Evolutionary conservation across 2,329 filamentous ascomycete genomes (phyloP).

Genomic region (Beauveria bassiana): DNA sequence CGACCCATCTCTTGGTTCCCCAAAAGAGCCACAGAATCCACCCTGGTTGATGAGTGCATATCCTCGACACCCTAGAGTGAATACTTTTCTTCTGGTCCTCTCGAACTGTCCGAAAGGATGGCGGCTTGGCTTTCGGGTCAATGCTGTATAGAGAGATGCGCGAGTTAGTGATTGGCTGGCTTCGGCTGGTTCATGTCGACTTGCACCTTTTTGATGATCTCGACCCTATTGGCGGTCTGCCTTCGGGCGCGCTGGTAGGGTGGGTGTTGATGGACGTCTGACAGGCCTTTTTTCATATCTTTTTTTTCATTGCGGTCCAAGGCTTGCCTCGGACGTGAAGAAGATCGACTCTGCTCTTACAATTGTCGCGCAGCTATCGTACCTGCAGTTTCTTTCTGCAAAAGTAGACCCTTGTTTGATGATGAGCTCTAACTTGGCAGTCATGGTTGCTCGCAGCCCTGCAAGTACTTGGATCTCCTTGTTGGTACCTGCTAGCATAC

Average conservation of each 20-base stretch:
- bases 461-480: too few relatives aligned
- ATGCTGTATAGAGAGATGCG: conserved; percentile 62
- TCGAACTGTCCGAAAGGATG: conserved; percentile 55
- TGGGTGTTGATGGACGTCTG: conserved; percentile 86
- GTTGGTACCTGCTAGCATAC: too few relatives aligned
- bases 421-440: too few relatives aligned
- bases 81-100: conserved; percentile 48
- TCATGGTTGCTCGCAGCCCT: too few relatives aligned
- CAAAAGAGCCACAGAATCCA: conserved; percentile 89
- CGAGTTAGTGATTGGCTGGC: conserved; percentile 34
- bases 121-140: conserved; percentile 32
- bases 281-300: conserved; percentile 53
- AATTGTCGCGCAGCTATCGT: too few relatives aligned
- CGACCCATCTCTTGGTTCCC: conserved; percentile 83
- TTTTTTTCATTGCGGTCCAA: conserved; percentile 48
- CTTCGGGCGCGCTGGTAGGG: conserved; percentile 70
- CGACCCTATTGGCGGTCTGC: conserved; percentile 64
- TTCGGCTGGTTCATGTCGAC: conserved; percentile 8
- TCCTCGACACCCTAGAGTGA: conserved; percentile 89
- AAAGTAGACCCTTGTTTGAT: too few relatives aligned
- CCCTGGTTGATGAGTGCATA: conserved; percentile 88
- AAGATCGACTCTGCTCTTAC: conserved; percentile 30
- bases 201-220: conserved; percentile 67
- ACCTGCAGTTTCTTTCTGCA: too few relatives aligned
- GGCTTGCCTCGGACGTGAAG: conserved; percentile 42